Percentiles rank a stretch among this genome's conserved stretches.
Conservation (phyloP, 2,329 filamentous ascomycete species). For the Colletotrichum sublineola region DNA sequence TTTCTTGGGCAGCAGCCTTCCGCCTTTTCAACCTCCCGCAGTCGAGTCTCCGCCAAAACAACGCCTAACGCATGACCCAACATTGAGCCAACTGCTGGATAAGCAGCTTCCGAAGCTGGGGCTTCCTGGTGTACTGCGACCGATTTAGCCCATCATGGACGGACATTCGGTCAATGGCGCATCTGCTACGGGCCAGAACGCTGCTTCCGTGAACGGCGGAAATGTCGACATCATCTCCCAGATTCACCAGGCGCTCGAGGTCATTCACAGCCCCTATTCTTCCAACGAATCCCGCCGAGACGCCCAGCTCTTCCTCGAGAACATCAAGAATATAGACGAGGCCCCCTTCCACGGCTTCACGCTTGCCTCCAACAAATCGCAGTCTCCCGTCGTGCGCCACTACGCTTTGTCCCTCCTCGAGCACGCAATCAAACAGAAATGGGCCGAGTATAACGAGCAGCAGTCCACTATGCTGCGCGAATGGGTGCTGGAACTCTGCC, state of each 20-base stretch:
- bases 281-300: constrained; percentile 84
- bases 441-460: constrained; percentile 77
- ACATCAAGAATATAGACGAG: constrained; percentile 82
- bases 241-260: constrained; percentile 87
- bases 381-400: constrained; percentile 87
- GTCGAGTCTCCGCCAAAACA: constrained; percentile 10
- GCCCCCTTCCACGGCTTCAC: constrained; percentile 88
- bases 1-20: constrained; percentile 34
- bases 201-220: constrained; percentile 53
- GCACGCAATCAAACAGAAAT: constrained; percentile 87
- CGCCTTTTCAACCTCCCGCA: constrained; percentile 1
- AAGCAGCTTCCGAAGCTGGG: constrained; percentile 31
- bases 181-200: constrained; percentile 35
- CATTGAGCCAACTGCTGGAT: constrained; percentile 33
- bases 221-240: constrained; percentile 67
- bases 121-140: constrained; percentile 31
- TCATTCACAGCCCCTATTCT: constrained; percentile 87
- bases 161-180: constrained; percentile 52
- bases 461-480: constrained; percentile 77
- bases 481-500: constrained; percentile 85
- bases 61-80: constrained; percentile 28
- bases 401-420: constrained; percentile 94
- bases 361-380: constrained; percentile 80
- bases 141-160: constrained; percentile 49
- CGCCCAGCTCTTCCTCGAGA: constrained; percentile 88